Evolutionary conservation across 164 flowering plant genomes (phyloP).

Genomic region (Berberis thunbergii): DNA sequence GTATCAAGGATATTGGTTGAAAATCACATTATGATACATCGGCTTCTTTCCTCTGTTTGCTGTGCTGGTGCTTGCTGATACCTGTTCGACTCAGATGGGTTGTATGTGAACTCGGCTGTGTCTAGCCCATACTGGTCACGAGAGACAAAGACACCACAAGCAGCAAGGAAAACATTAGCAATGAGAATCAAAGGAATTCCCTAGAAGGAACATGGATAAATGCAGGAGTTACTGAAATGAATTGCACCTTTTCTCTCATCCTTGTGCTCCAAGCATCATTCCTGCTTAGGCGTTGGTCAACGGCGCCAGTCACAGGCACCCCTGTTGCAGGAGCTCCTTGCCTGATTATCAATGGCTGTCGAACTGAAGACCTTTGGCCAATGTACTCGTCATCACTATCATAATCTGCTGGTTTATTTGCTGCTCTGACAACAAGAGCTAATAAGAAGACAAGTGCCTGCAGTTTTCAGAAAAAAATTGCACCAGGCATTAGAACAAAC

Average conservation of each 20-base stretch:
- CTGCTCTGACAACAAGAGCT: slow-evolving; percentile 65
- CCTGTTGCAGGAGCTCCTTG: slow-evolving; percentile 54
- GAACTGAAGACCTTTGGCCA: slow-evolving; percentile 39
- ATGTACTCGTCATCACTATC: slow-evolving; percentile 84
- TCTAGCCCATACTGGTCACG: slow-evolving; percentile 72
- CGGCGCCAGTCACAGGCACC: slow-evolving; percentile 50
- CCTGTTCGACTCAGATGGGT: slow-evolving; percentile 60
- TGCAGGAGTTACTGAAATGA: background rate
- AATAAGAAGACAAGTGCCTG: slow-evolving; percentile 75
- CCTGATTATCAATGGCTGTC: slow-evolving; percentile 63
- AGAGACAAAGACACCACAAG: background rate
- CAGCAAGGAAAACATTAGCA: no score
- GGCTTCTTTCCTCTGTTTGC: slow-evolving; percentile 51
- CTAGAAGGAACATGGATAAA: no score
- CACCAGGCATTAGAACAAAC: no score
- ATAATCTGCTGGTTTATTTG: slow-evolving; percentile 64
- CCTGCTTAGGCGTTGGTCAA: slow-evolving; percentile 65
- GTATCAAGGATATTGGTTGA: background rate
- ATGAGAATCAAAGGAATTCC: no score
- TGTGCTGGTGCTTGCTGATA: slow-evolving; percentile 42
- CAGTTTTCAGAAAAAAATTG: slow-evolving; percentile 4
- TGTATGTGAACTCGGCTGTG: slow-evolving; percentile 80
- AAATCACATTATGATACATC: slow-evolving; percentile 67
- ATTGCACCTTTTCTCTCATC: slow-evolving; percentile 76
- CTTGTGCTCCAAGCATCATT: slow-evolving; percentile 92